Evolutionary conservation across 371 early-diverging fungal genomes (phyloP).

Genomic region (Parasitella parasitica): DNA sequence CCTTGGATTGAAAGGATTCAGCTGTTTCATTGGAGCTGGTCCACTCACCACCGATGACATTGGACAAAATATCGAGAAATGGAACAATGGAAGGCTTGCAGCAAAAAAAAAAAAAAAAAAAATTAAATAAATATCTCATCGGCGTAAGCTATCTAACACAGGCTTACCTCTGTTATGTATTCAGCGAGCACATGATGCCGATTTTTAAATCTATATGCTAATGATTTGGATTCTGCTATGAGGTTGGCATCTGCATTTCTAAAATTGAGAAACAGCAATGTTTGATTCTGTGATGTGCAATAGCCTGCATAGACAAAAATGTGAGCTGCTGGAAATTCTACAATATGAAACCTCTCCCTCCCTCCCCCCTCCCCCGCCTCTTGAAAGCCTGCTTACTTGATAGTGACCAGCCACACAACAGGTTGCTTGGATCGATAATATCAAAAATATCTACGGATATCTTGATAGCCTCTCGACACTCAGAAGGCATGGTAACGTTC

Average conservation of each 20-base stretch:
- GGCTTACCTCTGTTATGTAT: slow-evolving; percentile 34
- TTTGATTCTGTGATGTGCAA: slow-evolving; percentile 25
- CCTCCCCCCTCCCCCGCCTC: background rate
- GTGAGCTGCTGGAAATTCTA: background rate
- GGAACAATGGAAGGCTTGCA: slow-evolving; percentile 31
- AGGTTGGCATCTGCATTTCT: slow-evolving; percentile 13
- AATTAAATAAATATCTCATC: too few relatives aligned
- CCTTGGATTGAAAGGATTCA: background rate
- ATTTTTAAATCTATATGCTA: slow-evolving; percentile 11
- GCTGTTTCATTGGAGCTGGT: background rate
- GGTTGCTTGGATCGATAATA: slow-evolving; percentile 8
- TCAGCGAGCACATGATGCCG: slow-evolving; percentile 17
- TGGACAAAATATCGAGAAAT: slow-evolving; percentile 20
- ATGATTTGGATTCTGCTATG: slow-evolving; percentile 16
- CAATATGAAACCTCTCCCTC: background rate
- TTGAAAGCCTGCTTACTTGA: slow-evolving; percentile 19
- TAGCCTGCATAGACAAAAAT: slow-evolving; percentile 15
- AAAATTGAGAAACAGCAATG: slow-evolving; percentile 24
- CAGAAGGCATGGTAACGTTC: slow-evolving; percentile 15
- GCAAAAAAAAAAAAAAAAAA: background rate
- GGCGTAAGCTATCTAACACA: too few relatives aligned
- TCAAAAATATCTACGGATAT: slow-evolving; percentile 19
- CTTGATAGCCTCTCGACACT: slow-evolving; percentile 20
- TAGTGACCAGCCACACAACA: slow-evolving; percentile 38
- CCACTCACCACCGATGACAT: slow-evolving; percentile 5